These are phyloP conservation scores for Irpex lacteus DNA, from an alignment of 1,284 basidiomycete genomes.

Conservation along the genomic window DNA sequence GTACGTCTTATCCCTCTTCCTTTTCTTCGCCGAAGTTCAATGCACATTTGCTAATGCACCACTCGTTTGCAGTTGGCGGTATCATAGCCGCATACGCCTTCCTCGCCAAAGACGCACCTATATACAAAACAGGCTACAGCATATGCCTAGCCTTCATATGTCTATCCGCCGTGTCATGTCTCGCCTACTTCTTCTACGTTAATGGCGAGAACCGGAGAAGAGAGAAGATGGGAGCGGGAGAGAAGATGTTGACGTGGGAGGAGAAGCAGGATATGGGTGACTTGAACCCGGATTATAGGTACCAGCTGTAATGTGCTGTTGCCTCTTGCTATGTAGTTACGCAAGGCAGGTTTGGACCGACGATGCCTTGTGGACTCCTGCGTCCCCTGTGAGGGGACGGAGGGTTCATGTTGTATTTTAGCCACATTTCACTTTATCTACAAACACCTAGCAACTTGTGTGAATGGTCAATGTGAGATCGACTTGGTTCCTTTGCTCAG, in stretches of 20 bases:
- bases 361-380: too few relatives aligned
- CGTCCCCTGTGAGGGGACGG: too few relatives aligned
- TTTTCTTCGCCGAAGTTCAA: background rate
- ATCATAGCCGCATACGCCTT: conserved; percentile 25
- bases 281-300: conserved; percentile 27
- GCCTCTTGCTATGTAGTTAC: background rate
- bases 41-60: background rate
- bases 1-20: conserved; percentile 14
- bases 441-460: too few relatives aligned
- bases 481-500: too few relatives aligned
- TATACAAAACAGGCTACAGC: conserved; percentile 20
- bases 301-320: conserved; percentile 15
- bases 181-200: conserved; percentile 19
- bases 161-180: conserved; percentile 15
- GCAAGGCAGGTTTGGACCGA: too few relatives aligned
- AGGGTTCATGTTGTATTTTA: too few relatives aligned
- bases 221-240: conserved; percentile 15
- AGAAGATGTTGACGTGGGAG: conserved; percentile 19
- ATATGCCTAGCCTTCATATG: conserved; percentile 22
- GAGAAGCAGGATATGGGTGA: conserved; percentile 30
- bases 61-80: conserved; percentile 18
- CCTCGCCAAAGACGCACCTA: conserved; percentile 20
- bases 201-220: conserved; percentile 21
- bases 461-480: too few relatives aligned
- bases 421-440: too few relatives aligned